These are phyloP conservation scores for Baorangia bicolor DNA, from an alignment of 768 basidiomycete species.

Conservation along the genomic window DNA sequence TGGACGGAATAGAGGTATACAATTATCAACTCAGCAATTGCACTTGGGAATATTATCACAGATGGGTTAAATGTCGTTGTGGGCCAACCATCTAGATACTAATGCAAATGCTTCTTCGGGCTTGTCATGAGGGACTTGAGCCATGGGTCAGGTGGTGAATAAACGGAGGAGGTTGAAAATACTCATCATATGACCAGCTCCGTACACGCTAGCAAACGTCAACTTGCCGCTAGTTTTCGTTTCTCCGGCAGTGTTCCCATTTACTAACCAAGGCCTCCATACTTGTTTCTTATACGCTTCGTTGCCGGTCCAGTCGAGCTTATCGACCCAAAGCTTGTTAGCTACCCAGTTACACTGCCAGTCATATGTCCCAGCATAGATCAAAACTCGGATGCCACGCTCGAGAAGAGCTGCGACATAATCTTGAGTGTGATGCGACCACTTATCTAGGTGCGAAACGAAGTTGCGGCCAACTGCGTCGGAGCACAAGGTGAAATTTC, in stretches of 20 bases:
- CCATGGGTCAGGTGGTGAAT: slow-evolving; percentile 18
- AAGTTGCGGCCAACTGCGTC: slow-evolving; percentile 50
- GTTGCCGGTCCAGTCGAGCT: slow-evolving; percentile 59
- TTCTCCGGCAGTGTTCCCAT: slow-evolving; percentile 53
- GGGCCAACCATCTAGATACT: slow-evolving; percentile 62
- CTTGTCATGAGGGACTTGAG: slow-evolving; percentile 66
- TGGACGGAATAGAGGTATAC: background rate
- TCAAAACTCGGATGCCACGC: slow-evolving; percentile 49
- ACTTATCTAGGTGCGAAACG: slow-evolving; percentile 59
- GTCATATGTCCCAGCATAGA: slow-evolving; percentile 57
- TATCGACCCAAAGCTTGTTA: slow-evolving; percentile 60
- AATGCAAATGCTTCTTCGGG: slow-evolving; percentile 62
- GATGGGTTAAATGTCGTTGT: slow-evolving; percentile 35
- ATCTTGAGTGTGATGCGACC: slow-evolving; percentile 53
- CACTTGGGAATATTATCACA: background rate
- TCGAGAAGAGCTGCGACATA: slow-evolving; percentile 57
- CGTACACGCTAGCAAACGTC: slow-evolving; percentile 62
- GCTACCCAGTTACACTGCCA: slow-evolving; percentile 64
- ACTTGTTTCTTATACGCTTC: slow-evolving; percentile 42
- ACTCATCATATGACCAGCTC: slow-evolving; percentile 76
- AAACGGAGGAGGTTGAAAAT: slow-evolving; percentile 6
- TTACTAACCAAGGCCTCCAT: slow-evolving; percentile 55
- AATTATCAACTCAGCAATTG: background rate
- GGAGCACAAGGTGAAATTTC: slow-evolving; percentile 61
- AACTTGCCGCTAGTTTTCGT: slow-evolving; percentile 55